phyloP scores from a whole-genome alignment of 768 basidiomycete genomes.

The Dendrothele bispora region DNA sequence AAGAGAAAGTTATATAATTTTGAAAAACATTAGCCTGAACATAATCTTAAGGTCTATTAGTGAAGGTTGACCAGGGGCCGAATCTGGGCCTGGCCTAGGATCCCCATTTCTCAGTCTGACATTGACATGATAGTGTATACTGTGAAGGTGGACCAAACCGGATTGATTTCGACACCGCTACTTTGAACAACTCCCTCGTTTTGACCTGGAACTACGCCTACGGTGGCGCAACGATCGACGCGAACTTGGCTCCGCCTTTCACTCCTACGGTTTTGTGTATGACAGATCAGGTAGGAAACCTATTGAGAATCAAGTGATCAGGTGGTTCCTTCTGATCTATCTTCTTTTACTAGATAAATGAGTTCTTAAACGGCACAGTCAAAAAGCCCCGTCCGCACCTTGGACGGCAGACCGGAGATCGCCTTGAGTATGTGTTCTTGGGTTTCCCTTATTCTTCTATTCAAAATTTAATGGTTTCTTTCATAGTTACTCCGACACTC shows the following conservation, averaged over 20 bases:
- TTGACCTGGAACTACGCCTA: conserved; percentile 67
- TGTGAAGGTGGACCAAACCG: conserved; percentile 61
- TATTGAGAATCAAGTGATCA: too few relatives aligned
- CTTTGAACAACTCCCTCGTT: conserved; percentile 51
- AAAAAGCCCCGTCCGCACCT: conserved; percentile 47
- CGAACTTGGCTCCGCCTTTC: conserved; percentile 53
- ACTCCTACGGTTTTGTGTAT: conserved; percentile 49
- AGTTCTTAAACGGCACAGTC: conserved; percentile 48
- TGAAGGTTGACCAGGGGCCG: too few relatives aligned
- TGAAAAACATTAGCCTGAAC: too few relatives aligned
- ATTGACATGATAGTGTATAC: too few relatives aligned
- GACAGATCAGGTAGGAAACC: conserved; percentile 61
- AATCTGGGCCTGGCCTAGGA: too few relatives aligned
- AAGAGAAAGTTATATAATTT: too few relatives aligned
- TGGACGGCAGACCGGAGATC: conserved; percentile 55
- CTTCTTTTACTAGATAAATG: too few relatives aligned
- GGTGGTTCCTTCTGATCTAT: too few relatives aligned
- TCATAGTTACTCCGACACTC: conserved; percentile 47
- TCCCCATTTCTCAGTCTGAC: too few relatives aligned
- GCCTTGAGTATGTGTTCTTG: conserved; percentile 46
- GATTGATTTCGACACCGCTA: conserved; percentile 52
- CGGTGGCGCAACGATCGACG: conserved; percentile 65
- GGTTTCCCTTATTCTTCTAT: not conserved
- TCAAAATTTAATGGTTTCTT: not conserved
- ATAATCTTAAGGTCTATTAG: too few relatives aligned